phyloP scores from a whole-genome alignment of 148 eudicot genomes.

The Rhododendron mucronatum region DNA sequence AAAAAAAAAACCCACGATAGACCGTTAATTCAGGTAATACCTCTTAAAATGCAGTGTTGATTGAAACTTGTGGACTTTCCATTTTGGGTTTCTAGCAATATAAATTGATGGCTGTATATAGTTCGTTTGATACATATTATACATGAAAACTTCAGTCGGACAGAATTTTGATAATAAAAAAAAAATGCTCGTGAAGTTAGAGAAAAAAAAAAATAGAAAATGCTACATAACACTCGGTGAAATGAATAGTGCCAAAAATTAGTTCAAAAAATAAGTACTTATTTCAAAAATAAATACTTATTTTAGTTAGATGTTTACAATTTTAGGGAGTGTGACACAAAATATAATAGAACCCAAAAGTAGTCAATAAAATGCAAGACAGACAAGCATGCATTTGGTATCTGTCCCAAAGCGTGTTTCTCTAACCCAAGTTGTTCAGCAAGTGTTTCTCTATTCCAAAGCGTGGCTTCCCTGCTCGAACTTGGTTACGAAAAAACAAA shows the following conservation, averaged over 20 bases:
- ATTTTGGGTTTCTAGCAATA: neutral
- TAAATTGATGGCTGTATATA: neutral
- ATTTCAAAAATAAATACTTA: too few relatives aligned
- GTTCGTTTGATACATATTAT: neutral
- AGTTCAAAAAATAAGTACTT: too few relatives aligned
- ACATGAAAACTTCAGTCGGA: neutral
- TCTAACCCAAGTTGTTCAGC: neutral
- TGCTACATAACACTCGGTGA: neutral
- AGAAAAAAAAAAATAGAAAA: neutral
- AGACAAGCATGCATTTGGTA: neutral
- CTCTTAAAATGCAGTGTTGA: neutral
- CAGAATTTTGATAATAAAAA: neutral
- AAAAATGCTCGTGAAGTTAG: neutral
- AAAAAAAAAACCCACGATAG: conserved; percentile 5
- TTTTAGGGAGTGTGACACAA: neutral
- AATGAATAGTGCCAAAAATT: too few relatives aligned
- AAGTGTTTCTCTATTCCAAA: neutral
- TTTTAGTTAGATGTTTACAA: too few relatives aligned
- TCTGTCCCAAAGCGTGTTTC: neutral
- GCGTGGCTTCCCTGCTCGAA: neutral
- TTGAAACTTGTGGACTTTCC: neutral
- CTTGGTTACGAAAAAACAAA: neutral
- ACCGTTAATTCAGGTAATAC: conserved; percentile 36
- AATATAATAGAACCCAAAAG: neutral
- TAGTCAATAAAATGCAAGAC: neutral